phyloP scores from a whole-genome alignment of 2,329 filamentous ascomycete species.

The Cercospora sp. region DNA sequence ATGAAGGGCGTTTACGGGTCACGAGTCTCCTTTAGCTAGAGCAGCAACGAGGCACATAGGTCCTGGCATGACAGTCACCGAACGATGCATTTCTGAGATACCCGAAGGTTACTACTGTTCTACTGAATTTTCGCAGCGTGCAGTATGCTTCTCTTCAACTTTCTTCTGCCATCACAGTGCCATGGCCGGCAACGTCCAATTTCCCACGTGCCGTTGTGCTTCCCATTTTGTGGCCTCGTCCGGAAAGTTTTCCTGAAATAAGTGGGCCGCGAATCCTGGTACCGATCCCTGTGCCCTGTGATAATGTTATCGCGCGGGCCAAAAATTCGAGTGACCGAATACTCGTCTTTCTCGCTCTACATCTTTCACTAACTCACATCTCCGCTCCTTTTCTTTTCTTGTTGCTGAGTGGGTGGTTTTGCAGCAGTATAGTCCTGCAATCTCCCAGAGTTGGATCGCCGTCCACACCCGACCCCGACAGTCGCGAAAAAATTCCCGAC shows the following conservation, averaged over 20 bases:
- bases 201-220: background rate
- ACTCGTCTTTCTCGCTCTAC: background rate
- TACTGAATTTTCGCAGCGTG: background rate
- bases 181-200: background rate
- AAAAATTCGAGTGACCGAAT: slow-evolving; percentile 1
- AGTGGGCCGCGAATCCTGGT: background rate
- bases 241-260: background rate
- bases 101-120: background rate
- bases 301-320: background rate
- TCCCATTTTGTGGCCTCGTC: background rate
- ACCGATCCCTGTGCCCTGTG: background rate
- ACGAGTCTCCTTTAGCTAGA: slow-evolving; percentile 17
- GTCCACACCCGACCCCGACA: background rate
- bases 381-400: slow-evolving; percentile 1
- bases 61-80: slow-evolving; percentile 21
- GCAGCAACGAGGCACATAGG: slow-evolving; percentile 17
- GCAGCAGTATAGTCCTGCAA: background rate
- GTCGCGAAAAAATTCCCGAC: background rate
- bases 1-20: slow-evolving; percentile 16
- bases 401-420: background rate
- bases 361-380: background rate
- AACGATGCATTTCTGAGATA: slow-evolving; percentile 18
- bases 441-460: background rate
- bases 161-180: too few relatives aligned
- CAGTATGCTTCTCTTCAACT: background rate